Conservation (phyloP, 2,329 filamentous ascomycete genomes). For the Fusarium oxysporum region DNA sequence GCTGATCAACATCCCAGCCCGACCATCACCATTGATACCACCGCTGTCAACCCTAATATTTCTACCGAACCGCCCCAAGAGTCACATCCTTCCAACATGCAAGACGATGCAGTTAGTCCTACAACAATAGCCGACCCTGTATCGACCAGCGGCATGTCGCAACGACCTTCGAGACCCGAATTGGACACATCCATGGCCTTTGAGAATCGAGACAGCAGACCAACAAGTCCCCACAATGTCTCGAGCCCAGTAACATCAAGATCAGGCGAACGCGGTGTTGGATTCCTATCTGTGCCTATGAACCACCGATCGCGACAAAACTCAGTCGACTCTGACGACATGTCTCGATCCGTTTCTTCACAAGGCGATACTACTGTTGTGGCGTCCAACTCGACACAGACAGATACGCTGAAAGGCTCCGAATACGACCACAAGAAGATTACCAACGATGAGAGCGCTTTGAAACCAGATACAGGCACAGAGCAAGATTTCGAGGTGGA, state of each 20-base stretch:
- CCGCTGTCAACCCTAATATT: conserved; percentile 51
- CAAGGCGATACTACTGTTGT: conserved; percentile 73
- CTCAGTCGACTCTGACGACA: conserved; percentile 76
- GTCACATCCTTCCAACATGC: conserved; percentile 46
- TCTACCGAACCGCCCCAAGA: conserved; percentile 48
- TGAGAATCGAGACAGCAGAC: conserved; percentile 73
- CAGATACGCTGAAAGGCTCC: conserved; percentile 54
- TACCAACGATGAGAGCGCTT: conserved; percentile 73
- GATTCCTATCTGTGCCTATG: conserved; percentile 75
- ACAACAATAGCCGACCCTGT: conserved; percentile 52
- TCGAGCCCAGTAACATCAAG: conserved; percentile 66
- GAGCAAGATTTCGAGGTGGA: conserved; percentile 81
- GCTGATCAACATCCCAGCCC: conserved; percentile 53
- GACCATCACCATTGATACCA: conserved; percentile 67
- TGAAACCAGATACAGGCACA: conserved; percentile 80
- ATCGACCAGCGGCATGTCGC: conserved; percentile 38
- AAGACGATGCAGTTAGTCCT: conserved; percentile 57
- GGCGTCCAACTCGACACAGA: conserved; percentile 57
- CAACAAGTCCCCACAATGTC: conserved; percentile 79
- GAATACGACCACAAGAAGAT: conserved; percentile 64
- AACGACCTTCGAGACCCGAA: conserved; percentile 52
- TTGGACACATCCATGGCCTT: conserved; percentile 69
- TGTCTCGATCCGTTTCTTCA: conserved; percentile 67
- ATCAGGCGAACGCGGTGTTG: conserved; percentile 59
- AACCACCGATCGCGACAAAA: conserved; percentile 70